Conservation (phyloP, 345 rosid species). For the Turnera subulata region DNA sequence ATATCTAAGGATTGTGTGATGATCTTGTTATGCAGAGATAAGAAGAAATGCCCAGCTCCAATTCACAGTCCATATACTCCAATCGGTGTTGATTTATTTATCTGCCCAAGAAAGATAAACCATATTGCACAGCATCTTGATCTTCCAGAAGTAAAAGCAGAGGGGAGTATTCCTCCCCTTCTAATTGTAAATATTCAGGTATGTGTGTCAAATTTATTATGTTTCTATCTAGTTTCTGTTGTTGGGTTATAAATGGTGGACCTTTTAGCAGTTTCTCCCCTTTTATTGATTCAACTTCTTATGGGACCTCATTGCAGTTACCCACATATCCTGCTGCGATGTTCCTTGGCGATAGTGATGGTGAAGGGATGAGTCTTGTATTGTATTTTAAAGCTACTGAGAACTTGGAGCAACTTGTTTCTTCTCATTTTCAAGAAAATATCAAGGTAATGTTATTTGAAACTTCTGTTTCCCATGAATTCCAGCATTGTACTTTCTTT, state of each 20-base stretch:
- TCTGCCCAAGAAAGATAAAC: slow-evolving; percentile 72
- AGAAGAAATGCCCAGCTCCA: slow-evolving; percentile 68
- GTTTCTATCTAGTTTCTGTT: not conserved
- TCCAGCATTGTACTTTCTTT: not conserved
- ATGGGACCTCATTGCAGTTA: slow-evolving; percentile 37
- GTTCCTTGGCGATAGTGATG: slow-evolving; percentile 83
- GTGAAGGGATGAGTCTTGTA: slow-evolving; percentile 95
- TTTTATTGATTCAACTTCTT: not conserved
- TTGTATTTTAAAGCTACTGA: slow-evolving; percentile 71
- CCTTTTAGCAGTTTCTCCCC: slow-evolving; percentile 9
- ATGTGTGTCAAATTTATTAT: not conserved
- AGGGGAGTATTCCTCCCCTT: slow-evolving; percentile 68
- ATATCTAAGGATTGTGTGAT: slow-evolving; percentile 8
- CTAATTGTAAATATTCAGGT: slow-evolving; percentile 94
- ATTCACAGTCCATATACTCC: slow-evolving; percentile 58
- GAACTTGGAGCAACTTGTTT: slow-evolving; percentile 52
- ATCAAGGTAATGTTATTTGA: slow-evolving; percentile 51
- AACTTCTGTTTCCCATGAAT: not conserved
- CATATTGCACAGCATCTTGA: slow-evolving; percentile 90
- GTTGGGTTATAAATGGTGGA: not conserved
- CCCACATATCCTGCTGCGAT: slow-evolving; percentile 91
- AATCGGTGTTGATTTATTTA: slow-evolving; percentile 73
- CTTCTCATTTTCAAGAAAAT: slow-evolving; percentile 59
- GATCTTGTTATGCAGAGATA: slow-evolving; percentile 54
- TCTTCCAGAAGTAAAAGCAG: slow-evolving; percentile 64